phyloP scores from a whole-genome alignment of 768 basidiomycete genomes.

The Dioszegia hungarica region DNA sequence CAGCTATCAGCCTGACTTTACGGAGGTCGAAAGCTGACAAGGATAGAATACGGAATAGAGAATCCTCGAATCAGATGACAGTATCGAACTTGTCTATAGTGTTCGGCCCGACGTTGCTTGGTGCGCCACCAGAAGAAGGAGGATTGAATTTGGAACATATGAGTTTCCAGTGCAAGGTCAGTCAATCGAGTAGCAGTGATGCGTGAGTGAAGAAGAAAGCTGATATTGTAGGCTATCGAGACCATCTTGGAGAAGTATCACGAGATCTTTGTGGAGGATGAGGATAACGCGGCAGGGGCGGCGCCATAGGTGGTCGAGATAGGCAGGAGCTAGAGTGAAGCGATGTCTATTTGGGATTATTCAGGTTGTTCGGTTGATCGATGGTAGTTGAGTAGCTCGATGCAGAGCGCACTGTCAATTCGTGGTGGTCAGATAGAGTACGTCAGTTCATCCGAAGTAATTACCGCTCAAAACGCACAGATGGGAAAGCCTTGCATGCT shows the following conservation, averaged over 20 bases:
- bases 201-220: not conserved
- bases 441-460: too few relatives aligned
- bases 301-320: not conserved
- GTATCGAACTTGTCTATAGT: slow-evolving; percentile 91
- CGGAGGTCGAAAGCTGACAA: not conserved
- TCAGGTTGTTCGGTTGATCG: too few relatives aligned
- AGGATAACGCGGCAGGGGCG: slow-evolving; percentile 44
- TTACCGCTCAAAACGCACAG: too few relatives aligned
- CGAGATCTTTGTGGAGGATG: slow-evolving; percentile 90
- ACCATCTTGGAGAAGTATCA: slow-evolving; percentile 89
- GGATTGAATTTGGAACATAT: slow-evolving; percentile 51
- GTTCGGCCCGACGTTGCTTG: slow-evolving; percentile 94
- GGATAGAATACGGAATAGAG: slow-evolving; percentile 67
- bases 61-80: slow-evolving; percentile 82
- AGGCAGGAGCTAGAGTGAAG: not conserved
- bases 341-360: too few relatives aligned
- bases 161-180: slow-evolving; percentile 52
- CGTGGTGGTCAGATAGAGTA: too few relatives aligned
- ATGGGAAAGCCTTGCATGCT: not conserved
- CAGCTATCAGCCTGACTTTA: not conserved
- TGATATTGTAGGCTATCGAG: slow-evolving; percentile 69
- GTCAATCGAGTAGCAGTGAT: slow-evolving; percentile 2
- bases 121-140: slow-evolving; percentile 55
- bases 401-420: too few relatives aligned
- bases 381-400: too few relatives aligned